Evolutionary conservation across 2,329 filamentous ascomycete species (phyloP).

Genomic region (Beauveria varroae): DNA sequence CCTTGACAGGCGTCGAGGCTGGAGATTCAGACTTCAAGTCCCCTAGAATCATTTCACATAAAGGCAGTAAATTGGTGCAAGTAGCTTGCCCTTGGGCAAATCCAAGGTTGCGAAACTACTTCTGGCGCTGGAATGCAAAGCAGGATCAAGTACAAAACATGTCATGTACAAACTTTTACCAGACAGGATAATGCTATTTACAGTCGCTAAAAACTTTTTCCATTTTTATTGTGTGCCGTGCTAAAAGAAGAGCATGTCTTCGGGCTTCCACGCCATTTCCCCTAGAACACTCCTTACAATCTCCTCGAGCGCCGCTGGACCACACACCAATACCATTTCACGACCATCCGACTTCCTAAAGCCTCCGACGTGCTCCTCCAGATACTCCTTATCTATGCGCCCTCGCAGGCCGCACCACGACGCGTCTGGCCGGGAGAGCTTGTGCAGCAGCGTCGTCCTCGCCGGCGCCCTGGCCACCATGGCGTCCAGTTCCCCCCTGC

Average conservation of each 20-base stretch:
- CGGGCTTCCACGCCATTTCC: slow-evolving; percentile 62
- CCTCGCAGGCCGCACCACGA: slow-evolving; percentile 64
- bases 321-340: slow-evolving; percentile 69
- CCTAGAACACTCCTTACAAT: slow-evolving; percentile 45
- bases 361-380: slow-evolving; percentile 50
- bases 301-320: slow-evolving; percentile 68
- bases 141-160: background rate
- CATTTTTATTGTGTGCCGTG: background rate
- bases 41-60: background rate
- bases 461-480: slow-evolving; percentile 46
- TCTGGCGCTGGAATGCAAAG: background rate
- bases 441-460: slow-evolving; percentile 59
- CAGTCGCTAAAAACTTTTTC: background rate
- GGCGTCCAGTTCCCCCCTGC: slow-evolving; percentile 61
- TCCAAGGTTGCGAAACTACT: background rate
- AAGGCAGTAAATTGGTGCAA: background rate
- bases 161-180: background rate
- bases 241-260: slow-evolving; percentile 70
- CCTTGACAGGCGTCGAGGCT: slow-evolving; percentile 16
- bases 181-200: background rate
- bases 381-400: slow-evolving; percentile 54
- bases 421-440: slow-evolving; percentile 55
- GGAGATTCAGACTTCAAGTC: background rate
- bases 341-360: slow-evolving; percentile 30
- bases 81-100: background rate